Evolutionary conservation across 1,284 basidiomycete species (phyloP).

Genomic region (Ustilago bromivora): DNA sequence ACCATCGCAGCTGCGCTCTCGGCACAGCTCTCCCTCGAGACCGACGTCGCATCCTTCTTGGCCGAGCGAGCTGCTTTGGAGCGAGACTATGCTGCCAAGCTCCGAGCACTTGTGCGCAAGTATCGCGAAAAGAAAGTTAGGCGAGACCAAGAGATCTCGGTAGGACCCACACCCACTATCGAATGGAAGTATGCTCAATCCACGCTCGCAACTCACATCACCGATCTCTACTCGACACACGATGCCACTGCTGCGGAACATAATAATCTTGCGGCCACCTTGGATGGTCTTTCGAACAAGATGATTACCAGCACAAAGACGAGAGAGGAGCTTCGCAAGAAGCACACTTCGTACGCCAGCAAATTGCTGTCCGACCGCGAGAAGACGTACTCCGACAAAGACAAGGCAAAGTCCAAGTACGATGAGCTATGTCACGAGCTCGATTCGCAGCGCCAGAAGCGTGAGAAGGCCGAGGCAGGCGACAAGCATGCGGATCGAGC

Average conservation of each 20-base stretch:
- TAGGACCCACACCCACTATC: conserved; percentile 45
- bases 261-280: conserved; percentile 23
- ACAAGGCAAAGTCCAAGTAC: conserved; percentile 57
- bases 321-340: conserved; percentile 53
- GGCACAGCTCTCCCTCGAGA: conserved; percentile 44
- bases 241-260: conserved; percentile 33
- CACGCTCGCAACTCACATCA: conserved; percentile 30
- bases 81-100: conserved; percentile 52
- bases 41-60: conserved; percentile 47
- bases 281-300: conserved; percentile 34
- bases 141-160: conserved; percentile 45
- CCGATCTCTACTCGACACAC: conserved; percentile 28
- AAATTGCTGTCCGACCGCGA: conserved; percentile 56
- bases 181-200: conserved; percentile 49
- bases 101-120: conserved; percentile 49
- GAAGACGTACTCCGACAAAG: conserved; percentile 46
- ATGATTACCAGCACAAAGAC: conserved; percentile 30
- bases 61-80: conserved; percentile 56
- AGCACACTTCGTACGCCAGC: conserved; percentile 37
- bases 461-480: conserved; percentile 50
- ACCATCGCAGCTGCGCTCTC: conserved; percentile 41
- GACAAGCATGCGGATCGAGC: conserved; percentile 54
- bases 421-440: conserved; percentile 58
- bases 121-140: conserved; percentile 47
- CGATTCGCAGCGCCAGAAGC: conserved; percentile 52